These are phyloP conservation scores for Aegilops sharonensis DNA, from an alignment of 176 grass and related monocot genomes.

Conservation along the genomic window DNA sequence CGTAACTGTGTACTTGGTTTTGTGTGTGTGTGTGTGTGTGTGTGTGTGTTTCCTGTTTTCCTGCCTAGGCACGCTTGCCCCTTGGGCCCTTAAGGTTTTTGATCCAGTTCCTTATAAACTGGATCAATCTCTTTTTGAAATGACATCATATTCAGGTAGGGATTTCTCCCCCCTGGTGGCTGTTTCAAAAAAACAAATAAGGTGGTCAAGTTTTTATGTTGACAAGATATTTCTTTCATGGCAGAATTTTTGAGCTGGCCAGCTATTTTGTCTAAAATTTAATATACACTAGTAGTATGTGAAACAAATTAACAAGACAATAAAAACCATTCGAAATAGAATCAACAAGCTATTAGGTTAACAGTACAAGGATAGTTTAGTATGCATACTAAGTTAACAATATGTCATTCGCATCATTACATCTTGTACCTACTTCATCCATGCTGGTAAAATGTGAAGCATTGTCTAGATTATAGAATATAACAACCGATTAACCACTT, in stretches of 20 bases:
- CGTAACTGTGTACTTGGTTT: too few relatives aligned
- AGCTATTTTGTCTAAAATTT: neutral
- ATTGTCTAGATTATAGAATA: constrained; percentile 19
- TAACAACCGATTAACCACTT: constrained; percentile 17
- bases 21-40: too few relatives aligned
- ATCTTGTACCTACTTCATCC: neutral
- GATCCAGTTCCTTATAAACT: too few relatives aligned
- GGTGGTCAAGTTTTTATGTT: neutral
- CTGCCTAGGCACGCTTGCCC: too few relatives aligned
- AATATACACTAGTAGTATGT: neutral
- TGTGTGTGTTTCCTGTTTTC: too few relatives aligned
- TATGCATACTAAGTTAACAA: neutral
- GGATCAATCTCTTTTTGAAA: too few relatives aligned
- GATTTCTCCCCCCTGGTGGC: too few relatives aligned
- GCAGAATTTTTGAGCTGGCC: neutral
- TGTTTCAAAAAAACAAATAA: neutral
- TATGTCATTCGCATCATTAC: neutral
- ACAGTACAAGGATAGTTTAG: neutral
- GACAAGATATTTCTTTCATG: neutral
- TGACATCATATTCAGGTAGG: too few relatives aligned
- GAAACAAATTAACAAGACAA: constrained; percentile 13
- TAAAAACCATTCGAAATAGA: neutral
- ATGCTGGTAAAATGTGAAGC: constrained; percentile 13
- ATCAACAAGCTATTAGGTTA: neutral
- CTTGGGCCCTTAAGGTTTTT: too few relatives aligned